phyloP scores from a whole-genome alignment of 1,284 basidiomycete genomes.

The Apiotrichum siamense region DNA sequence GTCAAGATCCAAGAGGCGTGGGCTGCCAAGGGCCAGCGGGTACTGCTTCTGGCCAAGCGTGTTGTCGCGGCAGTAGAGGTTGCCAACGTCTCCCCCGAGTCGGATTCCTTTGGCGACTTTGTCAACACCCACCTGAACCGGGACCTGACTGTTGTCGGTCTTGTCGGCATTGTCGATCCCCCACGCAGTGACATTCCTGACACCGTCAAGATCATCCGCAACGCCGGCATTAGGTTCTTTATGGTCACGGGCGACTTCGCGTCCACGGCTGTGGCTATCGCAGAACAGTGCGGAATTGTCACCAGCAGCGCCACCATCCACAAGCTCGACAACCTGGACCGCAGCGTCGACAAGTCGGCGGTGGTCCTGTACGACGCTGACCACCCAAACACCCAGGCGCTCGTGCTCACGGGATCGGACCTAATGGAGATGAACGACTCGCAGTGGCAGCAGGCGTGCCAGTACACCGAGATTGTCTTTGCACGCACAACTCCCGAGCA shows the following conservation, averaged over 20 bases:
- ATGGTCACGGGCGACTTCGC: constrained; percentile 65
- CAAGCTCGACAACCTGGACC: constrained; percentile 44
- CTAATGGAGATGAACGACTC: constrained; percentile 51
- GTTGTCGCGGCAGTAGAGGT: constrained; percentile 25
- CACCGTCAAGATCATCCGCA: constrained; percentile 52
- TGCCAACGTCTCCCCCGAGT: constrained; percentile 28
- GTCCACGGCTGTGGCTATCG: constrained; percentile 54
- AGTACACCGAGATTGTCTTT: constrained; percentile 65
- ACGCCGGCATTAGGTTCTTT: constrained; percentile 60
- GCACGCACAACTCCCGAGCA: constrained; percentile 67
- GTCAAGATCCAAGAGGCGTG: constrained; percentile 51
- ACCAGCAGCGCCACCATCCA: constrained; percentile 45
- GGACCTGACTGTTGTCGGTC: constrained; percentile 57
- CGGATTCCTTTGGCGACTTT: constrained; percentile 45
- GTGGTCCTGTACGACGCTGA: constrained; percentile 27
- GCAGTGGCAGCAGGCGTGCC: constrained; percentile 54
- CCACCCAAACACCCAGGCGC: constrained; percentile 24
- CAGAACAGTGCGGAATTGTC: constrained; percentile 57
- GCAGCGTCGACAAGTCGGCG: constrained; percentile 18
- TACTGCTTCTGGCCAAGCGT: constrained; percentile 52
- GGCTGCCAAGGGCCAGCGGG: constrained; percentile 59
- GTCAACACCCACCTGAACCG: constrained; percentile 37
- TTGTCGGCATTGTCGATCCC: constrained; percentile 62
- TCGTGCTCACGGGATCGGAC: constrained; percentile 55
- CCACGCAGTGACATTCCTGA: constrained; percentile 57